Evolutionary conservation across 441 rosid species (phyloP).

Genomic region (Melastoma candidum): DNA sequence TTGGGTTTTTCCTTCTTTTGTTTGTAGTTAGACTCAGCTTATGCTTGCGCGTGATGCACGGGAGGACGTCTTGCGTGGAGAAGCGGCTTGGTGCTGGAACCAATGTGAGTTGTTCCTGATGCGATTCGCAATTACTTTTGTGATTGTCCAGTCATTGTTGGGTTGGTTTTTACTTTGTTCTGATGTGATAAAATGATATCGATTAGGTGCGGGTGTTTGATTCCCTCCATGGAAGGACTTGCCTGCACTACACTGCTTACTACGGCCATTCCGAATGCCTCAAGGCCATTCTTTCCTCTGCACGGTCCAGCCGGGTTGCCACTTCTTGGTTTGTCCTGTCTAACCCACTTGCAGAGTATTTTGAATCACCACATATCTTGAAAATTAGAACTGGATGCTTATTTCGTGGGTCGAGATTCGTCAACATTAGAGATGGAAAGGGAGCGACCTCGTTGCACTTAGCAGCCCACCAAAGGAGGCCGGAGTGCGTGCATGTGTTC

Average conservation of each 20-base stretch:
- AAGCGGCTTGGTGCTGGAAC: conserved; percentile 86
- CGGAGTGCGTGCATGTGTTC: conserved; percentile 41
- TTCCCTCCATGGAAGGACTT: conserved; percentile 59
- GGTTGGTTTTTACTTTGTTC: conserved; percentile 2
- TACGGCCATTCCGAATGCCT: conserved; percentile 61
- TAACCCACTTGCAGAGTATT: too few species aligned
- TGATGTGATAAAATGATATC: conserved; percentile 3
- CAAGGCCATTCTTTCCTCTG: conserved; percentile 49
- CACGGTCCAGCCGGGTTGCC: conserved; percentile 52
- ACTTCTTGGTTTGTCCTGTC: conserved; percentile 39
- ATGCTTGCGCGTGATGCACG: conserved; percentile 94
- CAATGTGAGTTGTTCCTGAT: conserved; percentile 42
- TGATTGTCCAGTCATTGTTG: background rate
- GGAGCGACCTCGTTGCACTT: conserved; percentile 76
- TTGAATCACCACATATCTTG: background rate
- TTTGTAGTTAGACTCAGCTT: conserved; percentile 62
- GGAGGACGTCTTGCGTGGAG: conserved; percentile 61
- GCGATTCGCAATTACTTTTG: background rate
- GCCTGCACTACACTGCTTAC: conserved; percentile 70
- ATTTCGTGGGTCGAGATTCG: conserved; percentile 30
- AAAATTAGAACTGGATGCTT: background rate
- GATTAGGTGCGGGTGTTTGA: conserved; percentile 60
- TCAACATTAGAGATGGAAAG: conserved; percentile 56
- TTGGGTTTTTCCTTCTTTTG: conserved; percentile 5
- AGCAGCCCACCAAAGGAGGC: conserved; percentile 56